These are phyloP conservation scores for Phytopythium chamaehyphon DNA, from an alignment of 352 stramenopile species.

Conservation along the genomic window DNA sequence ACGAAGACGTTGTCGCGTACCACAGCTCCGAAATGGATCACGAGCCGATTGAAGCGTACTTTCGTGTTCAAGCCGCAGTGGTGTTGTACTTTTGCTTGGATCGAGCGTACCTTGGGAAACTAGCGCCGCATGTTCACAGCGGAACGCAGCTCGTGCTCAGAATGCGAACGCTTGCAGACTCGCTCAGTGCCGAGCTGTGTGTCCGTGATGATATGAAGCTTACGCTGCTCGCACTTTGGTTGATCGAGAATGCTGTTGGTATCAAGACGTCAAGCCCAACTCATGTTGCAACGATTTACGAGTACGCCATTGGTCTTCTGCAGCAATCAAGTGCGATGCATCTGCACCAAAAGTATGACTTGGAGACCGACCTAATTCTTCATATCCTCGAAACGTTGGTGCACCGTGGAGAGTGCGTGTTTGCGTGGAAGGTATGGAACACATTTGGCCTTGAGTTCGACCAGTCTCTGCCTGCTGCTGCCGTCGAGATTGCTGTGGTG, in stretches of 20 bases:
- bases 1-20: constrained; percentile 53
- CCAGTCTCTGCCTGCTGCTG: constrained; percentile 29
- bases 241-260: constrained; percentile 76
- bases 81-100: constrained; percentile 82
- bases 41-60: constrained; percentile 73
- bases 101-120: constrained; percentile 53
- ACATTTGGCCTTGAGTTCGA: constrained; percentile 64
- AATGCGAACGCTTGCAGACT: constrained; percentile 61
- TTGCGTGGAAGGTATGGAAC: constrained; percentile 86
- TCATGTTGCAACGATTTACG: constrained; percentile 60
- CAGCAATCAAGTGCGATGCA: constrained; percentile 75
- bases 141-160: constrained; percentile 52
- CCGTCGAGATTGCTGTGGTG: constrained; percentile 70
- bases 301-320: constrained; percentile 48
- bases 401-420: constrained; percentile 62
- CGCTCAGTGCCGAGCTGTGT: constrained; percentile 62
- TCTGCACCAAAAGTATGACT: constrained; percentile 67
- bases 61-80: constrained; percentile 66
- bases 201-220: constrained; percentile 83
- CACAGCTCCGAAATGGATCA: constrained; percentile 62
- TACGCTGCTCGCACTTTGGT: constrained; percentile 71
- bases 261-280: constrained; percentile 60
- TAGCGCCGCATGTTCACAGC: constrained; percentile 41
- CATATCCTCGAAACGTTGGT: constrained; percentile 78
- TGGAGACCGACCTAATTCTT: constrained; percentile 66